Evolutionary conservation across 75 land plant species (phyloP), one percentile per base, ranked within the genome.

Genomic region (Cryptomeria japonica): DNA sequence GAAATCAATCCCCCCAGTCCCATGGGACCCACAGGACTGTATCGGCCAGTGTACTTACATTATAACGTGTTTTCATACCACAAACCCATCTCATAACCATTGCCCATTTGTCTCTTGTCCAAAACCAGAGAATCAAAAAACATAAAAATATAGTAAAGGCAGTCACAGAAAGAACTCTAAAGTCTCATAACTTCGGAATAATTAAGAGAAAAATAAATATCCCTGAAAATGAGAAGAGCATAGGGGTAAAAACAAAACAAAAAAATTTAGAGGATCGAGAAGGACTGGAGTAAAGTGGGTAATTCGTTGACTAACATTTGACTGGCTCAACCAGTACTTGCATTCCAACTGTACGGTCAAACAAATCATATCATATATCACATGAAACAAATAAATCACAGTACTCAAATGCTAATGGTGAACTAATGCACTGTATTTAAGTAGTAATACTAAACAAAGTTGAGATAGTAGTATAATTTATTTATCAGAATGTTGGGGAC

Each of bases 301-400:
- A 13, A 49, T 44, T n/a, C 84, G 84, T 82, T 82, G 84, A 82
- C 84, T 82, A 82, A 7, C 5, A n/a, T 82, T 82, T 82, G 84
- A 82, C 84, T 41, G 34, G 46, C 84, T n/a, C 84, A 13, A 19
- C 31, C 84, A 82, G 84, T 82, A 82, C 84, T 82, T 82, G 16
- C 36, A 28, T 44, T 82, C 14, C 47, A 82, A 44, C 49, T 28
- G 84, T 46, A 82, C 84, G 84, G 53, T n/a, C 49, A 46, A 44
- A 22, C n/a, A 80, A 82, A 82, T 82, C 84, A 82, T 38, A 82
- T 82, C 84, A 82, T 28, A 82, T 46, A 82, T 82, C 84, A 46
- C 46, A 82, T 25, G 14, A 19, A 44, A 82, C 47, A 44, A 82
- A 75, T 5, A 75, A 32, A 75, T 34, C 51, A 82, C 14, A 46